Percentiles rank a stretch among this genome's conserved stretches.
These are phyloP conservation scores for Euptelea pleiosperma DNA, from an alignment of 164 flowering plant genomes.

Conservation along the genomic window DNA sequence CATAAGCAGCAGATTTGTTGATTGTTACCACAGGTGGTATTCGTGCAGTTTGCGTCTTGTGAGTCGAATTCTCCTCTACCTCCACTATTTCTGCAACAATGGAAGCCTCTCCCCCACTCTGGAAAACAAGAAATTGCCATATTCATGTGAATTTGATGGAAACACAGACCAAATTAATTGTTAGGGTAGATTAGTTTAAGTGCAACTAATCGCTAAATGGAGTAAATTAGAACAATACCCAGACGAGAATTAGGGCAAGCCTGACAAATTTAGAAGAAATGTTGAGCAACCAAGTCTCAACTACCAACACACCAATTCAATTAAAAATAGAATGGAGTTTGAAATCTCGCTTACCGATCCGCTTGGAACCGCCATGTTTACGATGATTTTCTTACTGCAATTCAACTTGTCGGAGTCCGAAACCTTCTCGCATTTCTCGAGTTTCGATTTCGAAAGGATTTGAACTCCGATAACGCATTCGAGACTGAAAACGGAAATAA, in stretches of 20 bases:
- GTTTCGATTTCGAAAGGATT: slow-evolving; percentile 87
- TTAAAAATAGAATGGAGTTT: too few relatives aligned
- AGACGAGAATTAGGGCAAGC: too few relatives aligned
- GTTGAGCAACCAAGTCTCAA: too few relatives aligned
- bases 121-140: too few relatives aligned
- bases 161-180: too few relatives aligned
- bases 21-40: slow-evolving; percentile 79
- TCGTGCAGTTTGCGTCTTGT: slow-evolving; percentile 65
- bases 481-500: slow-evolving; percentile 4
- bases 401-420: slow-evolving; percentile 48
- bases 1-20: slow-evolving; percentile 81
- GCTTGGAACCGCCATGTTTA: slow-evolving; percentile 90
- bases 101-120: slow-evolving; percentile 89
- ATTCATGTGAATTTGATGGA: too few relatives aligned
- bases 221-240: too few relatives aligned
- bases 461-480: slow-evolving; percentile 28
- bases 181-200: too few relatives aligned
- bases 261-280: too few relatives aligned
- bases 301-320: too few relatives aligned
- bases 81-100: slow-evolving; percentile 85
- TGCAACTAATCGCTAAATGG: too few relatives aligned
- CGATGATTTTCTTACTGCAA: slow-evolving; percentile 66
- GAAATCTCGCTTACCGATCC: slow-evolving; percentile 64
- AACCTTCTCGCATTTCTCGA: slow-evolving; percentile 72
- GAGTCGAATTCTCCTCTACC: slow-evolving; percentile 72